Base-by-base conservation (phyloP, 1,139 yeast species). In the Geotrichum reessii region DNA sequence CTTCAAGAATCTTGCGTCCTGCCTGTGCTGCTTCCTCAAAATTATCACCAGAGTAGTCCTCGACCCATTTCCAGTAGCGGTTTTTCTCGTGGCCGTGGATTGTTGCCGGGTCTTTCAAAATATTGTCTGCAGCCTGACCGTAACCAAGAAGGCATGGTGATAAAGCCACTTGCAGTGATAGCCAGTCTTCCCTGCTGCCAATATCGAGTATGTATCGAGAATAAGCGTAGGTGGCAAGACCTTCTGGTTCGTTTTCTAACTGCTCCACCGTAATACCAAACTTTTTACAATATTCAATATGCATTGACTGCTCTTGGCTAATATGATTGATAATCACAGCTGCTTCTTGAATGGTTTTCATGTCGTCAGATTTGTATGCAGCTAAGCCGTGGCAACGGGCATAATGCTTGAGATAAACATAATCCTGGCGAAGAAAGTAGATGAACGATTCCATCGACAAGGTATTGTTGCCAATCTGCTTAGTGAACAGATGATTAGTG, bases 91-190 rank as follows among this genome's bases (percentile, higher is more conserved):
- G 1, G 21, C 55, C 55, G 22, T 47, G 56, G n/a, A 53, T 48
- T 8, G 56, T 53, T 5, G 11, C 60, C 60, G 19, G 64, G 48
- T 46, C 47, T 42, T 55, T 46, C n/a, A 53, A 27, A 17, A 33
- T 46, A 22, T 47, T 47, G 25, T 14, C 14, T 2, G 81, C 82
- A 0, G 87, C 85, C 59, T 81, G 80, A 46, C 80, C 80, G 69
- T 86, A 87, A 0, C 96, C 96, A 68, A 85, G 81, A 50, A 87
- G 73, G 70, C 96, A 88, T 0, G 96, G 95, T 1, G 91, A 81
- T 56, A 86, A 19, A 78, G 76, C 51, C 71, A 73, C 37, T 74
- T 72, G 1, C 86, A 52, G 17, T 24, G 49, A 42, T 9, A 37
- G 21, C 21, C 40, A 33, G 9, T 47, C 28, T 11, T 52, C 55